These are phyloP conservation scores for Phenoliferia sp. DNA, from an alignment of 1,284 basidiomycete genomes.

Conservation along the genomic window DNA sequence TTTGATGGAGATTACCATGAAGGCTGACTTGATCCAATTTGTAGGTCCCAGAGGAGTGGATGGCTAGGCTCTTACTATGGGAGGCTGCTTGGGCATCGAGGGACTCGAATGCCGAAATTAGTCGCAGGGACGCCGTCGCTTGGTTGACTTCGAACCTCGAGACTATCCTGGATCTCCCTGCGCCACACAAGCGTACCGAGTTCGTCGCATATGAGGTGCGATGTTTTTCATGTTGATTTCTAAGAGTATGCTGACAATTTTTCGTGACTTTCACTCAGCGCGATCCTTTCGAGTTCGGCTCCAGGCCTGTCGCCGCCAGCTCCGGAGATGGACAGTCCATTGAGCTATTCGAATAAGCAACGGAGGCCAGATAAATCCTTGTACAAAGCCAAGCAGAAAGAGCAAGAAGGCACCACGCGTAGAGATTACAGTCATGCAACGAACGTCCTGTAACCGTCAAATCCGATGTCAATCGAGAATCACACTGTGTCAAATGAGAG, in stretches of 20 bases:
- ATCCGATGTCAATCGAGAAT: neutral
- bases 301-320: slow-evolving; percentile 11
- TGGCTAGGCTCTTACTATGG: slow-evolving; percentile 62
- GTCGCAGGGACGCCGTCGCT: slow-evolving; percentile 54
- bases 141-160: slow-evolving; percentile 62
- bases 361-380: no score
- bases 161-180: slow-evolving; percentile 56
- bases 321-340: neutral
- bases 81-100: slow-evolving; percentile 61
- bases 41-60: slow-evolving; percentile 47
- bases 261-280: neutral
- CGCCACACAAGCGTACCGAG: slow-evolving; percentile 44
- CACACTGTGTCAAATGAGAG: no score
- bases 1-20: neutral
- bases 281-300: slow-evolving; percentile 27
- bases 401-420: no score
- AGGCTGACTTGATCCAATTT: neutral
- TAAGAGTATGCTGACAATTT: neutral
- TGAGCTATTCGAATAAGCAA: neutral
- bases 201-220: slow-evolving; percentile 64
- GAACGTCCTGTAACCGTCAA: neutral
- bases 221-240: slow-evolving; percentile 44
- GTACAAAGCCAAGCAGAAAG: no score
- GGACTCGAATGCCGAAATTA: slow-evolving; percentile 48
- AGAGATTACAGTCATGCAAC: no score